Evolutionary conservation across 2,329 filamentous ascomycete genomes (phyloP).

Genomic region (Arthrobotrys sphaeroides): DNA sequence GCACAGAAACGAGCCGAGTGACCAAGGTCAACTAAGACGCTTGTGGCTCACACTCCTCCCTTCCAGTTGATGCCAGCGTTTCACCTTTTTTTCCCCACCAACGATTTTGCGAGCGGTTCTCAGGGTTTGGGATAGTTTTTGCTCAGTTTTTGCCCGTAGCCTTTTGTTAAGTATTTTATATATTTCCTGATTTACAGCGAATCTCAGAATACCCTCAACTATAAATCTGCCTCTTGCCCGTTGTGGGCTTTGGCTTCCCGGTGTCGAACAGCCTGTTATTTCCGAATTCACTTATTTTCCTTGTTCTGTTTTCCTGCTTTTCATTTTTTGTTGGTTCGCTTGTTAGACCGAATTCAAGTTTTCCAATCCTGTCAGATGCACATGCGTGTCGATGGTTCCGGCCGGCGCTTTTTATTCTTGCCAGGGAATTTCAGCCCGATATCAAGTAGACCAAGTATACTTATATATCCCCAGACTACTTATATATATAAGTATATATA

Average conservation of each 20-base stretch:
- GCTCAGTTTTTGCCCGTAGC: neutral
- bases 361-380: neutral
- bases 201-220: conserved; percentile 5
- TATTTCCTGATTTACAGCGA: conserved; percentile 16
- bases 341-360: conserved; percentile 6
- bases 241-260: neutral
- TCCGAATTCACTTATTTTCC: neutral
- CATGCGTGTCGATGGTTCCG: conserved; percentile 1
- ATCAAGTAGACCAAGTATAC: neutral
- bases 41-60: neutral
- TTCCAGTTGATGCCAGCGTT: neutral
- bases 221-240: neutral
- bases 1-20: conserved; percentile 75
- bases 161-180: neutral
- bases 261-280: no score
- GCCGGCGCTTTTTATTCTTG: neutral
- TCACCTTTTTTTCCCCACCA: neutral
- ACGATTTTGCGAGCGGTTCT: neutral
- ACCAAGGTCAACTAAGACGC: conserved; percentile 80
- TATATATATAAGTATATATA: no score
- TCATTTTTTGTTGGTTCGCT: neutral
- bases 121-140: conserved; percentile 12
- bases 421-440: neutral
- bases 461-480: no score
- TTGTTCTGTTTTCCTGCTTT: neutral